A percentile compares a stretch with the other conserved stretches of the same genome.
These are phyloP conservation scores for Coelastrella sp. DNA, from an alignment of 139 green algal genomes.

Conservation along the genomic window DNA sequence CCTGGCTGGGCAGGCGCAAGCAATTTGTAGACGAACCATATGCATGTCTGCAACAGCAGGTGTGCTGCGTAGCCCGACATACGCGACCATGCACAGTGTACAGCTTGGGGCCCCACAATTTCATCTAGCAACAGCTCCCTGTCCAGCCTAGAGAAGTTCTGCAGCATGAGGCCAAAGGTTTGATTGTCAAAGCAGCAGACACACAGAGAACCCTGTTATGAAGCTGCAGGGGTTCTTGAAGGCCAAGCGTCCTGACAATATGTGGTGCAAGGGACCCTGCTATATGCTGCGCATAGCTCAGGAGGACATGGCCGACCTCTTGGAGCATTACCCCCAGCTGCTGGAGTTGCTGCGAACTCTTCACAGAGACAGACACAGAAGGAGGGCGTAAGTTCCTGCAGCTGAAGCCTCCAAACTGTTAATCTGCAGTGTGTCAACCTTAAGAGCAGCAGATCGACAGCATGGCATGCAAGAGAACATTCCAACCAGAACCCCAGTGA, in stretches of 20 bases:
- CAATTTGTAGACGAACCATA: no score
- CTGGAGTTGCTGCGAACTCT: constrained; percentile 22
- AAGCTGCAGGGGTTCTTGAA: constrained; percentile 40
- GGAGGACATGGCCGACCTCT: constrained; percentile 60
- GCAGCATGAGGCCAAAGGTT: not conserved
- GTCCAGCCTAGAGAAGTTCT: not conserved
- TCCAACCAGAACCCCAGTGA: no score
- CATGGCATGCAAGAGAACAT: no score
- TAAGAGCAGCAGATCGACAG: no score
- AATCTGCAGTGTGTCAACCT: not conserved
- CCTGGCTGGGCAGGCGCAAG: no score
- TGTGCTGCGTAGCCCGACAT: no score
- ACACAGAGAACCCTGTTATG: not conserved
- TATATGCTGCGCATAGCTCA: constrained; percentile 57
- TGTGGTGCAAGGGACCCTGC: constrained; percentile 60
- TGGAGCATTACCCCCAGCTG: constrained; percentile 59
- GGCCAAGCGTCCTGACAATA: constrained; percentile 56
- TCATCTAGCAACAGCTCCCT: not conserved
- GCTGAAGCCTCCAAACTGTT: not conserved
- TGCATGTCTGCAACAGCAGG: no score
- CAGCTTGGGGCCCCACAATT: no score
- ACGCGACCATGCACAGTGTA: no score
- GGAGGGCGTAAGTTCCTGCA: not conserved
- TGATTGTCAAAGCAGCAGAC: not conserved
- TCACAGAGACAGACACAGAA: not conserved